Evolutionary conservation across 192 early-diverging fungal genomes (phyloP).

Genomic region (Entomortierella chlamydospora): DNA sequence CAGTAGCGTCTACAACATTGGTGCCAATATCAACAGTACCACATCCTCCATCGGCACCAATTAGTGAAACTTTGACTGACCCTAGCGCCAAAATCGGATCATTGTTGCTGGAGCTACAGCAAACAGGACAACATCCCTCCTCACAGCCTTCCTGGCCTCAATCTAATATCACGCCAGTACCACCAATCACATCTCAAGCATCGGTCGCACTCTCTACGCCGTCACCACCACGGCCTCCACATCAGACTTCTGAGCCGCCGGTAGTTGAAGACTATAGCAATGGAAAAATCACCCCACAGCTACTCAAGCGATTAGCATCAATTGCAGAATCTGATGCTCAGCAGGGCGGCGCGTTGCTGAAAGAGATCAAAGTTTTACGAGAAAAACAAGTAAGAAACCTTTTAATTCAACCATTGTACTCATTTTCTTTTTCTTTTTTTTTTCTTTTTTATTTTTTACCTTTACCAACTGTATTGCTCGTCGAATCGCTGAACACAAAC

Average conservation of each 20-base stretch:
- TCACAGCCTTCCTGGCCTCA: neutral
- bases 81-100: slow-evolving; percentile 1
- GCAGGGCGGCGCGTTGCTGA: slow-evolving; percentile 15
- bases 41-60: neutral
- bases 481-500: too few species aligned
- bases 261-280: slow-evolving; percentile 29
- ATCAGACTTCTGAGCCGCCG: neutral
- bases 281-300: slow-evolving; percentile 44
- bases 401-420: neutral
- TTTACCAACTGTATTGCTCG: too few species aligned
- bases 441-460: too few species aligned
- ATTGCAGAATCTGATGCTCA: slow-evolving; percentile 29
- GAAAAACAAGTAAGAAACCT: slow-evolving; percentile 11
- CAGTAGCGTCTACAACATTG: neutral
- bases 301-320: slow-evolving; percentile 29
- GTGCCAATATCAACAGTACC: neutral
- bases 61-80: neutral
- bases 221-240: neutral
- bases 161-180: neutral
- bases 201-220: neutral
- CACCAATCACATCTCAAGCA: neutral
- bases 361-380: slow-evolving; percentile 22
- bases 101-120: slow-evolving; percentile 19
- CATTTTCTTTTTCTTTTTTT: neutral
- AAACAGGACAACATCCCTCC: neutral